Evolutionary conservation across 306 rosid species (phyloP).

Genomic region (Citrullus mucosospermus): DNA sequence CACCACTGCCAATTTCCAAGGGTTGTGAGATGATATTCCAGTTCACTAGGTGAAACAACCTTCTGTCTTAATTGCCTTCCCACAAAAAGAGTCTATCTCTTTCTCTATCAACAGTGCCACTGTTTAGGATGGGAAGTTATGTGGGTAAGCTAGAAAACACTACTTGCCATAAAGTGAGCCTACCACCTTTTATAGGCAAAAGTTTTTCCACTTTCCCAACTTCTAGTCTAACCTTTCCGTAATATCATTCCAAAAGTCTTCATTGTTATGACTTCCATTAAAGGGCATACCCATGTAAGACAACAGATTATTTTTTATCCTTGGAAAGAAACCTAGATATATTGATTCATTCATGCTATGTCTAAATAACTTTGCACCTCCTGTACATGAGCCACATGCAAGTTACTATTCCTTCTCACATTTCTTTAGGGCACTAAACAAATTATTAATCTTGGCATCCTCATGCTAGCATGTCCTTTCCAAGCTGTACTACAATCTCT

Average conservation of each 20-base stretch:
- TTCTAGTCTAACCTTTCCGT: neutral
- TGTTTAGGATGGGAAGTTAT: neutral
- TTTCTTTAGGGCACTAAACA: neutral
- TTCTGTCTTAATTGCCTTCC: neutral
- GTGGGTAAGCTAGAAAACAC: neutral
- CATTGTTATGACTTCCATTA: neutral
- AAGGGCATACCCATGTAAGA: neutral
- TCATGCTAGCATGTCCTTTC: neutral
- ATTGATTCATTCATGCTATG: neutral
- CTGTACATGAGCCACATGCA: neutral
- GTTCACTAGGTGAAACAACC: neutral
- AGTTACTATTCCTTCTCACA: neutral
- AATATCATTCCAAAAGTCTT: neutral
- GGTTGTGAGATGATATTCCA: neutral
- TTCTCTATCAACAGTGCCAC: neutral
- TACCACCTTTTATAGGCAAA: neutral
- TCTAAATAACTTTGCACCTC: neutral
- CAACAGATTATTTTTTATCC: neutral
- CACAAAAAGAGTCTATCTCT: neutral
- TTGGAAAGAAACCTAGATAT: neutral
- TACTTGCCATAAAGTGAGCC: neutral
- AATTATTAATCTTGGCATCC: neutral
- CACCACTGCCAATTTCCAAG: neutral
- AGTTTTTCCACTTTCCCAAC: neutral
- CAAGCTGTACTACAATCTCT: neutral